Evolutionary conservation across 805 yeast genomes (phyloP), one percentile per base, ranked within the genome.

Genomic region (Candida maris): DNA sequence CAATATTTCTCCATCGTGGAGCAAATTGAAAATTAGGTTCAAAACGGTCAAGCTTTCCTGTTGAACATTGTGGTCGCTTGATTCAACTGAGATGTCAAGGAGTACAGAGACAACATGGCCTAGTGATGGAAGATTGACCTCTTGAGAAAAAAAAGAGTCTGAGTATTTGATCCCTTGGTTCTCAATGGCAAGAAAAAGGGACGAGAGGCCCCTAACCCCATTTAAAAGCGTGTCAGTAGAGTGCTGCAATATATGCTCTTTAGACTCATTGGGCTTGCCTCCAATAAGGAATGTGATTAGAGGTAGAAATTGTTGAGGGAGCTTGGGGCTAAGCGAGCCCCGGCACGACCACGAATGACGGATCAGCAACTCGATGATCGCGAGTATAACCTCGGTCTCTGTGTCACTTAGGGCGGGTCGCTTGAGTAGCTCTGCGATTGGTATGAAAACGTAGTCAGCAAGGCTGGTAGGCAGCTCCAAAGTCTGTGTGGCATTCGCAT

Each of bases 391-490:
- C 39, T 75, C 79, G 2, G 68, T 58, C 31, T 68, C 75, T 1
- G 67, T 45, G 30, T 71, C 75, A 3, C 71, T 66, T 1, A 79
- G 50, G n/a, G 34, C 31, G 2, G 67, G 67, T 28, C 70, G 70
- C 38, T 72, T 71, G 27, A 81, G 55, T 6, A 81, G 51, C 36
- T 71, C 70, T 1, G 77, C 69, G 3, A 81, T 48, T 0, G 88
- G 87, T 9, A 77, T 69, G 54, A 78, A 79, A 1, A 80, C 65
- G 40, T 79, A 79, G 42, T 80, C 84, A 0, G 82, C 82, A 14
- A 79, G 49, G 18, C 62, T 63, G 1, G 62, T 44, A 0, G 75
- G 61, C 1, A 70, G 29, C 4, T 27, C 36, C 6, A 44, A 15
- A 4, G 17, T 16, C 17, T 32, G 18, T 2, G 19, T 17, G 13